These are phyloP conservation scores for Fraxinus floribunda DNA, from an alignment of 305 asterid species.

Conservation along the genomic window DNA sequence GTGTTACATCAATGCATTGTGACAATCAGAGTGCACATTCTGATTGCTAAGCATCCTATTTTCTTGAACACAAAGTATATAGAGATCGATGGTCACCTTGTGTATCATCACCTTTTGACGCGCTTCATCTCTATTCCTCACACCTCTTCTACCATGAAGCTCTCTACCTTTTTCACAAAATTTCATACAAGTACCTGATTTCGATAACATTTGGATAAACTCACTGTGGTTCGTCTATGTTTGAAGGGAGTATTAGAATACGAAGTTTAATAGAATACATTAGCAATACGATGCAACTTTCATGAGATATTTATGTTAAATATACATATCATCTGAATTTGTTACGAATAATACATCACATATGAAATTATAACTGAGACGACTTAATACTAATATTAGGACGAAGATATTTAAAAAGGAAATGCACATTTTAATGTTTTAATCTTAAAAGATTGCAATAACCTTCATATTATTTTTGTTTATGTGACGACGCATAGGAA, in stretches of 20 bases:
- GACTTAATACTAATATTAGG: neutral
- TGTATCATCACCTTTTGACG: neutral
- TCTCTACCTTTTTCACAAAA: neutral
- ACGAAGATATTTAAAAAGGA: neutral
- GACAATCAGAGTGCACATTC: neutral
- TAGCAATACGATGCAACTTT: too few relatives aligned
- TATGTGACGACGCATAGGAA: neutral
- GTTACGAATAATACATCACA: neutral
- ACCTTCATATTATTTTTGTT: neutral
- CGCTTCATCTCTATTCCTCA: neutral
- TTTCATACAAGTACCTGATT: neutral
- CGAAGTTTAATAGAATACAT: too few relatives aligned
- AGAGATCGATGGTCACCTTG: neutral
- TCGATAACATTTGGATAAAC: neutral
- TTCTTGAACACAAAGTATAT: neutral
- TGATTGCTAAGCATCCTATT: neutral
- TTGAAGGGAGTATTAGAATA: neutral
- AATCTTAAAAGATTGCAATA: neutral
- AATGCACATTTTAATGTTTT: neutral
- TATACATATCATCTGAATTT: neutral
- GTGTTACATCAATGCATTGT: neutral
- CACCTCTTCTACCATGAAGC: too few relatives aligned
- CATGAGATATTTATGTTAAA: neutral
- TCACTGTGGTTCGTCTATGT: neutral
- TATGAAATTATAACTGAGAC: neutral